Base-by-base conservation (phyloP, 495 filamentous ascomycete genomes). In the Clavariopsis aquatica region DNA sequence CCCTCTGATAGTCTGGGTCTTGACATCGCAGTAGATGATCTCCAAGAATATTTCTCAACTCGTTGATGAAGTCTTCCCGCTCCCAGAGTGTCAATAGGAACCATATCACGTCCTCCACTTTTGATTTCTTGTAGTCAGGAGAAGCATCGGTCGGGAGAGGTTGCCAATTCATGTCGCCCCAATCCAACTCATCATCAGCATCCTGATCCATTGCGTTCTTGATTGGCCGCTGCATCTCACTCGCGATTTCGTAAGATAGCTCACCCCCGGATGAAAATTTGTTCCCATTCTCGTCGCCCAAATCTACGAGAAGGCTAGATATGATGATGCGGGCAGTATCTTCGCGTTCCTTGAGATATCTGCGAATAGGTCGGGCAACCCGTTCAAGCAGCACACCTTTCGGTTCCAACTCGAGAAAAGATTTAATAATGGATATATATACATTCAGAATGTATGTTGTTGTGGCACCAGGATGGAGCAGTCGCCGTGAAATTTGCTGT, bases 91-190 rank as follows among this genome's bases (percentile, higher is more conserved):
- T 88, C 59, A 97, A 89, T 26, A 98, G 78, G 34, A 89, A 94
- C 24, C 91, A 90, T 31, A 98, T 90, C n/a, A 98, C 89, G 73
- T 98, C 94, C 52, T 89, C 86, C 51, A 83, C 87, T 74, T 92
- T 93, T n/a, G 88, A 87, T 51, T 91, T 88, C 69, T 87, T 89
- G 76, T 95, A 98, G 67, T 95, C 93, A 8, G 90, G 89, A 17
- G 89, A 91, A 1, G 94, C 95, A 73, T 99, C 94, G 26, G 96
- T 83, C 1, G 94, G 94, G 70, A 96, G 89, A 0, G 94, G 94
- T 19, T 88, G 79, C 94, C 94, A 99, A 57, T 84, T 83, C 85
- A 95, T 87, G 73, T 98, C 92, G 67, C 93, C 84, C 83, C 86
- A 97, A 75, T 95, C 89, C 12, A 94, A 76, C 43, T 90, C 90